A percentile compares a stretch with the other conserved stretches of the same genome.
phyloP scores from a whole-genome alignment of 768 basidiomycete genomes.

The Tylopilus cervinicoccineus region DNA sequence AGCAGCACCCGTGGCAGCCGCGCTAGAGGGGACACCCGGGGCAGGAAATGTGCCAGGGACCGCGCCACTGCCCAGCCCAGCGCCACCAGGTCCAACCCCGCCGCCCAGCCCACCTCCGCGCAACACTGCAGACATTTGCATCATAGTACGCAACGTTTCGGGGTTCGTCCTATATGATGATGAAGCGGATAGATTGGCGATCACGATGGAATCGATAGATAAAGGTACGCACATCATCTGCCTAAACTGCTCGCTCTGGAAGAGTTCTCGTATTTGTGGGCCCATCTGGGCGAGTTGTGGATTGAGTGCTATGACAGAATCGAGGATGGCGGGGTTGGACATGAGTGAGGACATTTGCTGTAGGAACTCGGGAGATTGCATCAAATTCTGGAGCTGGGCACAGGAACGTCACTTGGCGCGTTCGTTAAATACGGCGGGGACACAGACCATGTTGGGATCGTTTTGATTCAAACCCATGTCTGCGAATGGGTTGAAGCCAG shows the following conservation, averaged over 20 bases:
- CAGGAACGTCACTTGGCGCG: not conserved
- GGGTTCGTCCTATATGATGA: conserved; percentile 64
- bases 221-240: conserved; percentile 58
- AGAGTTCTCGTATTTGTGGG: conserved; percentile 75
- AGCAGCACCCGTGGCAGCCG: conserved; percentile 13
- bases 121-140: conserved; percentile 58
- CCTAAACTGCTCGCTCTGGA: conserved; percentile 72
- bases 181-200: not conserved
- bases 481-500: conserved; percentile 88
- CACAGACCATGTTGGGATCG: conserved; percentile 88
- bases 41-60: conserved; percentile 47
- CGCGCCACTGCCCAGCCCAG: not conserved
- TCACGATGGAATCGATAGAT: not conserved
- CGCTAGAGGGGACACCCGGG: conserved; percentile 49
- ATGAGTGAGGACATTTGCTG: conserved; percentile 86
- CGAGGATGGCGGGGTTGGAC: conserved; percentile 84
- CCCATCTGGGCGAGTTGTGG: conserved; percentile 74
- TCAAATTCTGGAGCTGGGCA: conserved; percentile 72
- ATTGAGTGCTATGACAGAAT: conserved; percentile 79
- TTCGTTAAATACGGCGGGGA: conserved; percentile 1
- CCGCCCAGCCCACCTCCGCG: conserved; percentile 36
- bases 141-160: conserved; percentile 66
- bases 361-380: conserved; percentile 80
- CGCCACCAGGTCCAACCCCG: no score
- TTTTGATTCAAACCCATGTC: conserved; percentile 88